Evolutionary conservation across 2,329 filamentous ascomycete genomes (phyloP), one percentile per base, ranked within the genome.

Genomic region (Colletotrichum caudatum): DNA sequence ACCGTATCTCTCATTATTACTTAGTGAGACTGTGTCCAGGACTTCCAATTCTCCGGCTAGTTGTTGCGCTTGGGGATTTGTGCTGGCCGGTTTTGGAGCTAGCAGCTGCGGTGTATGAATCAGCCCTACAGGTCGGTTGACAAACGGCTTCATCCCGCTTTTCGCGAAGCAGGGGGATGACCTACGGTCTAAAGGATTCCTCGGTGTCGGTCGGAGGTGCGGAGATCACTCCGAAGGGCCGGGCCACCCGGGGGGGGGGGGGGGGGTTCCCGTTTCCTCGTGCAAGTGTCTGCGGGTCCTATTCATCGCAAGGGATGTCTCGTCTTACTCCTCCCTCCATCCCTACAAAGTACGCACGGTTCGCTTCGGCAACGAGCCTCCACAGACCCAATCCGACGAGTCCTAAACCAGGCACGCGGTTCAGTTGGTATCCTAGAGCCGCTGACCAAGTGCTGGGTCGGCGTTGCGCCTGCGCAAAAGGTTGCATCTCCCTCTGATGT

Each of bases 241-340:
- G 20, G 35, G 20, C 39, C 20, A 37, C 44, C 14, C 9, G 37
- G 14, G 39, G n/a, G n/a, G n/a, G 5, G 16, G 37, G 16, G 58
- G 11, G 57, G 37, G 56, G 50, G 57, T 44, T n/a, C 5, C 41
- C 23, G 0, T 48, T 66, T 50, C 56, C 50, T 61, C 50, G 46
- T 41, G 16, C 29, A 41, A 29, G 20, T 44, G 39, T 20, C 44
- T 46, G 44, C 18, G 20, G 44, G 18, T 46, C 18, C 41, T 44
- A 20, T 29, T 14, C 18, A 62, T 57, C 58, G 50, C 64, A 51
- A 66, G 18, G 56, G 37, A 16, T 71, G 37, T 62, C 58, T 71
- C 64, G 33, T 66, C 41, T 61, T 23, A 14, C n/a, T 56, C 11
- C 63, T 61, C 63, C 39, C 57, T 18, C 20, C 50, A 14, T 61